phyloP scores from a whole-genome alignment of 2,329 filamentous ascomycete genomes.

The Metarhizium guizhouense region DNA sequence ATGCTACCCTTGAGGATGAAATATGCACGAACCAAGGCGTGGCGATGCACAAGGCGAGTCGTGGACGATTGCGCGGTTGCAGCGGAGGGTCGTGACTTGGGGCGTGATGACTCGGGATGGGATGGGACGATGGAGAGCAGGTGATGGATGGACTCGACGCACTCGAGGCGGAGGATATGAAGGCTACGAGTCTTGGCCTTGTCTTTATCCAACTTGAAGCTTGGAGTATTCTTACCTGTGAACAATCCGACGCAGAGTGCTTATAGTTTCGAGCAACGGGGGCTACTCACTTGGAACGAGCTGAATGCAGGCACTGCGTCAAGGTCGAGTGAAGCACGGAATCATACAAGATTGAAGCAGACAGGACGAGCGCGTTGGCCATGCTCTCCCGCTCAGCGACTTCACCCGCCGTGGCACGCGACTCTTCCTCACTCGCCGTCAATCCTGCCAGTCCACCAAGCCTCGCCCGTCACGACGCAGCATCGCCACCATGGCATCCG shows the following conservation, averaged over 20 bases:
- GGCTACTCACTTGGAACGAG: too few species aligned
- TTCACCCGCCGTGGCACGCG: slow-evolving; percentile 9
- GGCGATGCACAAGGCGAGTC: not conserved
- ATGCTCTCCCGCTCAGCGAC: slow-evolving; percentile 4
- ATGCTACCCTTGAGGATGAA: not conserved
- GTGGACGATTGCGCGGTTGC: not conserved
- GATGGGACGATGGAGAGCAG: not conserved
- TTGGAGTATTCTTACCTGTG: too few species aligned
- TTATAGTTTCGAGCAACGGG: too few species aligned
- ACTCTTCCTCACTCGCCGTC: slow-evolving; percentile 15
- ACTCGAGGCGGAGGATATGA: not conserved
- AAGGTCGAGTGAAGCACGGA: too few species aligned
- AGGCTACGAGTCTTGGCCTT: too few species aligned
- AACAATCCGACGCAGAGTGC: too few species aligned
- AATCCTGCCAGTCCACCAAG: slow-evolving; percentile 16
- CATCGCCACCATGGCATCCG: not conserved
- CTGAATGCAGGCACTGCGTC: too few species aligned
- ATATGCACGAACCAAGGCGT: not conserved
- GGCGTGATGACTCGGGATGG: not conserved
- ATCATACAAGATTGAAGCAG: too few species aligned
- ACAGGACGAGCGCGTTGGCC: not conserved
- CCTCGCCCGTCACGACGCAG: not conserved
- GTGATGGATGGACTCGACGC: not conserved
- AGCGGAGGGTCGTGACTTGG: slow-evolving; percentile 1
- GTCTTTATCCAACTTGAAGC: too few species aligned